Evolutionary conservation across 108 stramenopile genomes (phyloP).

Genomic region (Skeletonema costatum): DNA sequence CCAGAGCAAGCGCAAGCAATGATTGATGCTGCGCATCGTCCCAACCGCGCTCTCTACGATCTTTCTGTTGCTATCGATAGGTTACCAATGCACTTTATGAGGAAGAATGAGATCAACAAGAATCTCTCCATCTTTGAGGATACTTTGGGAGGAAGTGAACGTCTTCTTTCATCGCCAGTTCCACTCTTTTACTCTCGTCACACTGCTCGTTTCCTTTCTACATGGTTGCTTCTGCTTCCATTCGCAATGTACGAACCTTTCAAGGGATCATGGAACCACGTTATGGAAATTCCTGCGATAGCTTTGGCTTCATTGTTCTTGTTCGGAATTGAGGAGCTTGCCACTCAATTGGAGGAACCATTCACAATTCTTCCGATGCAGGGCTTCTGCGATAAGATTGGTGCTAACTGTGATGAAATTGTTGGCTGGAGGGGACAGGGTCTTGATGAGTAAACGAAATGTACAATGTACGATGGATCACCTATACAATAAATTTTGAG

Average conservation of each 20-base stretch:
- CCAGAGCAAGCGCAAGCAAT: slow-evolving; percentile 46
- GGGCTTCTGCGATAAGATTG: slow-evolving; percentile 68
- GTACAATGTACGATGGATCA: neutral
- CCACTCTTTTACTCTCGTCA: slow-evolving; percentile 71
- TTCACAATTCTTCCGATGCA: slow-evolving; percentile 80
- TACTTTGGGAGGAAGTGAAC: slow-evolving; percentile 48
- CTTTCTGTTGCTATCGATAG: slow-evolving; percentile 53
- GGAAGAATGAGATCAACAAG: slow-evolving; percentile 61
- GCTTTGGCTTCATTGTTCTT: slow-evolving; percentile 53
- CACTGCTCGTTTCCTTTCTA: slow-evolving; percentile 62
- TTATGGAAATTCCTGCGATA: slow-evolving; percentile 59
- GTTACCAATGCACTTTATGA: slow-evolving; percentile 70
- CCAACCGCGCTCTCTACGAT: slow-evolving; percentile 64
- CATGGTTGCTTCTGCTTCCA: slow-evolving; percentile 62
- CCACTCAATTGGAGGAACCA: slow-evolving; percentile 75
- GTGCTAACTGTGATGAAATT: slow-evolving; percentile 55
- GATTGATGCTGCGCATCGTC: slow-evolving; percentile 60
- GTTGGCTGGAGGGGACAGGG: slow-evolving; percentile 35
- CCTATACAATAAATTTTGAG: neutral
- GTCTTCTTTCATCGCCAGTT: slow-evolving; percentile 65
- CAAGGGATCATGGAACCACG: slow-evolving; percentile 58
- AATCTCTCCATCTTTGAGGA: slow-evolving; percentile 59
- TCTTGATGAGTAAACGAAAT: neutral
- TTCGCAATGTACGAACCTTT: slow-evolving; percentile 59
- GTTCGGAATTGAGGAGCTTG: slow-evolving; percentile 79